Percentiles rank a stretch among this genome's conserved stretches.
Evolutionary conservation across 345 rosid species (phyloP).

Genomic region (Syzygium jambos): DNA sequence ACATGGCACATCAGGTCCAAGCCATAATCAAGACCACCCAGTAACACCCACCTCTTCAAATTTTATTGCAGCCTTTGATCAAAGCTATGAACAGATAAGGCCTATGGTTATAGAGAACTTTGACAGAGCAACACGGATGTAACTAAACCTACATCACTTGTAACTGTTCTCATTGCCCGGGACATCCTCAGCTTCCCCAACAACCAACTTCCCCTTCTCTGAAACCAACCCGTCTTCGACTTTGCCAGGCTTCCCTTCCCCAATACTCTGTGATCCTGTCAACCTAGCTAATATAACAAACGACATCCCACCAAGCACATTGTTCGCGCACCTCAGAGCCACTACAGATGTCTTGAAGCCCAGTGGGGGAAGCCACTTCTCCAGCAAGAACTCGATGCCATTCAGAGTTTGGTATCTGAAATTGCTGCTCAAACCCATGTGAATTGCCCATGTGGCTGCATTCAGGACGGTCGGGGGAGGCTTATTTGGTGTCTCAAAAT

Average conservation of each 20-base stretch:
- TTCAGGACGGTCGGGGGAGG: constrained; percentile 83
- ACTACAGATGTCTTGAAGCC: constrained; percentile 83
- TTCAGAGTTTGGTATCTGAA: constrained; percentile 88
- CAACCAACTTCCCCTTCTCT: constrained; percentile 29
- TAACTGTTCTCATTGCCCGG: constrained; percentile 4
- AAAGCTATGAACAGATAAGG: neutral
- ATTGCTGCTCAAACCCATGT: constrained; percentile 92
- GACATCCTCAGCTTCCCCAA: constrained; percentile 4
- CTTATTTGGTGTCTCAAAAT: constrained; percentile 81
- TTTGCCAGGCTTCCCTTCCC: constrained; percentile 5
- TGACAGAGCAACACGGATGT: neutral
- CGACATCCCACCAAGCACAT: constrained; percentile 84
- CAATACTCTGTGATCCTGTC: constrained; percentile 82
- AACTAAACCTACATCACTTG: neutral
- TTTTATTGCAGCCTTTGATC: neutral
- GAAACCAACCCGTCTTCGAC: constrained; percentile 5
- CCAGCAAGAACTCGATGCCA: constrained; percentile 73
- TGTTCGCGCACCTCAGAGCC: constrained; percentile 67
- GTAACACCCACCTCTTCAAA: neutral
- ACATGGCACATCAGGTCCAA: neutral
- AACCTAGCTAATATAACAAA: constrained; percentile 87
- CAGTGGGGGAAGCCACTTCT: constrained; percentile 39
- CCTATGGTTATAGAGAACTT: neutral
- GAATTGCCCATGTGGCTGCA: constrained; percentile 80
- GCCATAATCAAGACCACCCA: neutral